Evolutionary conservation across 2,329 filamentous ascomycete species (phyloP).

Genomic region (Colletotrichum coccodes): DNA sequence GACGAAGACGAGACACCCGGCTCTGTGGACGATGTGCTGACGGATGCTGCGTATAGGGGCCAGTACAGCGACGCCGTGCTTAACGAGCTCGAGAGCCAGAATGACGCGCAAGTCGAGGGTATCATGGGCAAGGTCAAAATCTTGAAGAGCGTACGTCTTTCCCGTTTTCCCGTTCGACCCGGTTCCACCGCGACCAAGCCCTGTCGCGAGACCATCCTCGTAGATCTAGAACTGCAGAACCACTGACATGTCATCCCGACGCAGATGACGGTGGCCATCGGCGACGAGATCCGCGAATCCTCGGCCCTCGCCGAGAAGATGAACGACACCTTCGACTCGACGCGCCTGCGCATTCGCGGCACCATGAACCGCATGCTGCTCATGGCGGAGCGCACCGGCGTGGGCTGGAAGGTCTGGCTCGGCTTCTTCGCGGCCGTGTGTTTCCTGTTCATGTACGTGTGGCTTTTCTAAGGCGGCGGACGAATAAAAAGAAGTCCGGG

Average conservation of each 20-base stretch:
- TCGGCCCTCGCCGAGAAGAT: constrained; percentile 91
- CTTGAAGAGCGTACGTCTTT: constrained; percentile 81
- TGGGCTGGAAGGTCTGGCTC: constrained; percentile 95
- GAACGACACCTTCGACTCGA: constrained; percentile 93
- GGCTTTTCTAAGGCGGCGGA: constrained; percentile 74
- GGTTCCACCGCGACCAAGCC: not conserved
- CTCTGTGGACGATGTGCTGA: not conserved
- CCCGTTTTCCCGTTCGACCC: constrained; percentile 14
- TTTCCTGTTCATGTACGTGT: constrained; percentile 90
- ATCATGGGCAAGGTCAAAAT: constrained; percentile 90
- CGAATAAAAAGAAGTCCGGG: too few species aligned
- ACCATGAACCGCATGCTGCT: constrained; percentile 98
- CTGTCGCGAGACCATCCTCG: not conserved
- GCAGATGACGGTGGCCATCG: constrained; percentile 91
- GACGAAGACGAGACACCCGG: not conserved
- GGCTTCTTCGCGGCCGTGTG: constrained; percentile 87
- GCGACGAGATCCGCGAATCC: constrained; percentile 93
- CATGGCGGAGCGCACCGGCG: constrained; percentile 95
- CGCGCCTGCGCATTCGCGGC: constrained; percentile 80
- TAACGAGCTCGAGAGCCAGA: constrained; percentile 94
- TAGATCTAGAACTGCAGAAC: not conserved
- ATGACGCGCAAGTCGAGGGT: constrained; percentile 89
- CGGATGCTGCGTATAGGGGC: constrained; percentile 61
- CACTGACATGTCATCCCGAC: constrained; percentile 26
- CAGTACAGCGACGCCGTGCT: constrained; percentile 94